Base-by-base conservation (phyloP, 345 rosid genomes). In the Cardamine chenopodiifolia region DNA sequence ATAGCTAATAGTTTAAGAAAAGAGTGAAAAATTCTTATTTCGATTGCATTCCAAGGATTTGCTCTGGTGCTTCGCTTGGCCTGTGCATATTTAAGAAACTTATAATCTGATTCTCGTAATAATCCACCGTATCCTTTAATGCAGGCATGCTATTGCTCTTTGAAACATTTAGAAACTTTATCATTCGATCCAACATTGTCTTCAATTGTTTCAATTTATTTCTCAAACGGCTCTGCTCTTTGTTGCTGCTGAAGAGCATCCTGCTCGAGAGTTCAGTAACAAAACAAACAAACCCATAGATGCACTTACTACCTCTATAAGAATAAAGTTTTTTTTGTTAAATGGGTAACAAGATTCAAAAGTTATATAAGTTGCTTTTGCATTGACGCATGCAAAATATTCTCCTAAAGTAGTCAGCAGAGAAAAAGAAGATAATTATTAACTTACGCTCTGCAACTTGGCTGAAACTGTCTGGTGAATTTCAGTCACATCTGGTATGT, bases 51-150 rank as follows among this genome's bases (percentile, higher is more conserved):
- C 37, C 37, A 2, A 34, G 39, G 39, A 9, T 35, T 34, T 35
- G 39, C 9, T 35, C 12, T 10, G 39, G 13, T 34, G 39, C 39
- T 35, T 35, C 39, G 50, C 23, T 48, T 48, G 25, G 13, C 25
- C 87, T 84, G 70, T 79, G 81, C 66, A 86, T 60, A 68, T 54
- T 79, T 70, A 89, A 56, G 50, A 87, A 82, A 79, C 72, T 34
- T 62, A 84, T 42, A 39, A 94, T 94, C 82, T 83, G 90, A 79
- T 79, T 88, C 89, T 91, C 95, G 75, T 83, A 89, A 5, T 47
- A 29, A 68, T 57, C 75, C 80, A 89, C 55, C 84, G 86, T 93
- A 29, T 93, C 97, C 84, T 84, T 89, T 55, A 70, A 75, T 50
- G 14, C 4, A 72, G 82, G 87, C 47, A 9, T 1, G 34, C 89